These are phyloP conservation scores for Wickerhamomyces hampshirensis DNA, from an alignment of 805 yeast species.

Conservation along the genomic window DNA sequence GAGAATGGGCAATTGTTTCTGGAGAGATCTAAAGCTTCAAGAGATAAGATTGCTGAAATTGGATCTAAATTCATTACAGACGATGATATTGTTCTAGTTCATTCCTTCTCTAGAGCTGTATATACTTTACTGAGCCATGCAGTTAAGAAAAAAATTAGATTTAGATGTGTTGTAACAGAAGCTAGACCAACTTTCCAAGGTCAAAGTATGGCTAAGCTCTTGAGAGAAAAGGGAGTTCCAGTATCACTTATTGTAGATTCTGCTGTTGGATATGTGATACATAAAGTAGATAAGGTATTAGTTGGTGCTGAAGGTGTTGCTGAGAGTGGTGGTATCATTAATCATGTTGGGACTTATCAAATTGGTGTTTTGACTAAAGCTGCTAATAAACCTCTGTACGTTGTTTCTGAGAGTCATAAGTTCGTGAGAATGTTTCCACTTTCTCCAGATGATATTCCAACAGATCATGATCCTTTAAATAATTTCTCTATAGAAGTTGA, in stretches of 20 bases:
- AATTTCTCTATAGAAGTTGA: too few species aligned
- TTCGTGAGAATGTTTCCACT: slow-evolving; percentile 95
- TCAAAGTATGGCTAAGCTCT: slow-evolving; percentile 58
- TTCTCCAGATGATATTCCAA: slow-evolving; percentile 86
- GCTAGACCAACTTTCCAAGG: slow-evolving; percentile 84
- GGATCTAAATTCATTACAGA: slow-evolving; percentile 90
- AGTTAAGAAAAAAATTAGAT: slow-evolving; percentile 70
- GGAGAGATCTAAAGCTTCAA: slow-evolving; percentile 84
- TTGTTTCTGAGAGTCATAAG: slow-evolving; percentile 91
- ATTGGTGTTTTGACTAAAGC: slow-evolving; percentile 88
- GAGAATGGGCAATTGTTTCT: slow-evolving; percentile 92
- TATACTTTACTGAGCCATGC: slow-evolving; percentile 71
- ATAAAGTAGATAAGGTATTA: slow-evolving; percentile 86
- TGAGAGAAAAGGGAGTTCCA: slow-evolving; percentile 74
- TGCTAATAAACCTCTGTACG: slow-evolving; percentile 90
- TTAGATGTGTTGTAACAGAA: slow-evolving; percentile 89
- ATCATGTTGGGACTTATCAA: slow-evolving; percentile 92
- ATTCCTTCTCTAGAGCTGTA: slow-evolving; percentile 90
- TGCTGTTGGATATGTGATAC: slow-evolving; percentile 89
- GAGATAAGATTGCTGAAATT: slow-evolving; percentile 80
- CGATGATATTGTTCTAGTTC: slow-evolving; percentile 86
- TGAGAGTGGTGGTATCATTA: slow-evolving; percentile 96
- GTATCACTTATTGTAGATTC: slow-evolving; percentile 85
- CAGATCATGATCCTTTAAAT: slow-evolving; percentile 41
- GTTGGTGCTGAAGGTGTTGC: slow-evolving; percentile 99